A percentile compares a stretch with the other conserved stretches of the same genome.
Conservation (phyloP, 2,329 filamentous ascomycete genomes). For the Proliferodiscus dingleyae region DNA sequence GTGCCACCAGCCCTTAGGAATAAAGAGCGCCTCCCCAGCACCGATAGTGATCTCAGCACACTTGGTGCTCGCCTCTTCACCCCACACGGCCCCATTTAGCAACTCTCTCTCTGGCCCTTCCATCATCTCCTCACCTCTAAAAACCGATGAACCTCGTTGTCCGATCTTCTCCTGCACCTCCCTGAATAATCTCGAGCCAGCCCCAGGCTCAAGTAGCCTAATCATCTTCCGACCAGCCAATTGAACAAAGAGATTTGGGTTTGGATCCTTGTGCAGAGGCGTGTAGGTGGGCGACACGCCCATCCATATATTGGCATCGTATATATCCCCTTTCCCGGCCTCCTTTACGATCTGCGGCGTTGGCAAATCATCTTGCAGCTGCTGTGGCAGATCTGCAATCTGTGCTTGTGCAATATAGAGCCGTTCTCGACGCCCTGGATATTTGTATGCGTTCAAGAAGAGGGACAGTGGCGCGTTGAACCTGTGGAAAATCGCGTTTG, state of each 20-base stretch:
- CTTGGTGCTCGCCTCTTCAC: slow-evolving; percentile 11
- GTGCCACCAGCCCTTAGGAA: slow-evolving; percentile 85
- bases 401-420: slow-evolving; percentile 85
- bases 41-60: slow-evolving; percentile 43
- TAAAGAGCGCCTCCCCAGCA: slow-evolving; percentile 69
- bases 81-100: slow-evolving; percentile 70
- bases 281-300: slow-evolving; percentile 84
- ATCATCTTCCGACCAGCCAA: slow-evolving; percentile 68
- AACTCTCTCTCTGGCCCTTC: slow-evolving; percentile 63
- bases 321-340: slow-evolving; percentile 76
- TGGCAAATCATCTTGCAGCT: slow-evolving; percentile 61
- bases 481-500: slow-evolving; percentile 38
- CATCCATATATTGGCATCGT: slow-evolving; percentile 82
- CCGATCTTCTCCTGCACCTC: slow-evolving; percentile 36
- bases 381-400: slow-evolving; percentile 60
- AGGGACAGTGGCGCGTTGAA: slow-evolving; percentile 37
- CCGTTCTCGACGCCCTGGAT: slow-evolving; percentile 16
- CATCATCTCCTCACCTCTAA: slow-evolving; percentile 91
- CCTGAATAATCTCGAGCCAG: slow-evolving; percentile 61
- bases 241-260: slow-evolving; percentile 89
- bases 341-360: slow-evolving; percentile 57
- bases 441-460: slow-evolving; percentile 19
- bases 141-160: slow-evolving; percentile 33
- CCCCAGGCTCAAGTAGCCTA: slow-evolving; percentile 61
- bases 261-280: slow-evolving; percentile 86